These are phyloP conservation scores for Capsella rubella DNA, from an alignment of 441 rosid species.

Conservation along the genomic window DNA sequence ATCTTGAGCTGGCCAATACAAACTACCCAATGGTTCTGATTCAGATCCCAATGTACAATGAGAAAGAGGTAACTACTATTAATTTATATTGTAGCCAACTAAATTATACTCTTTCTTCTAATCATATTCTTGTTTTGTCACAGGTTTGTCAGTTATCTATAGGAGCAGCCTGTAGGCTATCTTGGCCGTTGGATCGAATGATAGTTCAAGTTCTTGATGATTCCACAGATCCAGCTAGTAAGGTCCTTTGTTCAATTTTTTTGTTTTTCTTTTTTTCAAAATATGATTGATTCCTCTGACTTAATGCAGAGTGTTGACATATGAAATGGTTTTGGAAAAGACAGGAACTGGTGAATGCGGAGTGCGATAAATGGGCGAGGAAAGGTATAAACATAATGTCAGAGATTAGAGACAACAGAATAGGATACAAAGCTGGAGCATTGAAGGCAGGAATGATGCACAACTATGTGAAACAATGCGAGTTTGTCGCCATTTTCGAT, in stretches of 20 bases:
- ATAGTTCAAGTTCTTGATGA: slow-evolving; percentile 80
- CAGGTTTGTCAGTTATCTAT: slow-evolving; percentile 80
- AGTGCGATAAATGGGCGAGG: slow-evolving; percentile 72
- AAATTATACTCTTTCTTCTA: background rate
- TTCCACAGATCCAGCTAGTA: slow-evolving; percentile 69
- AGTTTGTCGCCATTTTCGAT: slow-evolving; percentile 67
- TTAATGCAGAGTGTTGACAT: slow-evolving; percentile 18
- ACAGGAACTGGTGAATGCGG: slow-evolving; percentile 62
- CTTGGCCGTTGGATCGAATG: slow-evolving; percentile 78
- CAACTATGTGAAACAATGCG: slow-evolving; percentile 63
- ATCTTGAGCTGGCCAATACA: slow-evolving; percentile 58
- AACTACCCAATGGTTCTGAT: slow-evolving; percentile 69
- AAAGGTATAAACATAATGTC: slow-evolving; percentile 74
- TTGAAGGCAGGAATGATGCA: slow-evolving; percentile 76
- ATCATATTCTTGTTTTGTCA: slow-evolving; percentile 12
- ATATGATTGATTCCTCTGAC: background rate
- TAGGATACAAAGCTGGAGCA: slow-evolving; percentile 80
- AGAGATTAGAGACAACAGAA: slow-evolving; percentile 66
- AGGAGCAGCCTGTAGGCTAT: slow-evolving; percentile 79
- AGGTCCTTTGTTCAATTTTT: slow-evolving; percentile 51
- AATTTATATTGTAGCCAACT: background rate
- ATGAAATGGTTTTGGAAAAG: slow-evolving; percentile 21
- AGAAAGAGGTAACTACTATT: slow-evolving; percentile 55
- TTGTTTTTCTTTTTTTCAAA: background rate
- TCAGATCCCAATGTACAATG: slow-evolving; percentile 82